Evolutionary conservation across 805 yeast genomes (phyloP).

Genomic region (Blastobotrys muscicola): DNA sequence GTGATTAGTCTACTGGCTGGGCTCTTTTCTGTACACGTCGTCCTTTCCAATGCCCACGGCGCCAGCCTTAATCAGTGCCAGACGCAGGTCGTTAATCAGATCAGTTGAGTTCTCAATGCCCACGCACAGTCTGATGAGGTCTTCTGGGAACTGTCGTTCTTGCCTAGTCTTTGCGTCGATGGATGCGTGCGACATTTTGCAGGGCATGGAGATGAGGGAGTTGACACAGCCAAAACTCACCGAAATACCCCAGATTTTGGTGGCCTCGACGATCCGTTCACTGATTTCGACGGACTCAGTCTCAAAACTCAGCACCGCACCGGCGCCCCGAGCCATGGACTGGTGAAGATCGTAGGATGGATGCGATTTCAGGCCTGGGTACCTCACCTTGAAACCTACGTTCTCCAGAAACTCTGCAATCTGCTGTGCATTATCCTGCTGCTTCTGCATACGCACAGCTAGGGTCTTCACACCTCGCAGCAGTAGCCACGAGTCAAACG

Average conservation of each 20-base stretch:
- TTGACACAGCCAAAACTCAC: slow-evolving; percentile 94
- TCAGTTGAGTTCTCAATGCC: slow-evolving; percentile 84
- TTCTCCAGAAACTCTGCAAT: slow-evolving; percentile 65
- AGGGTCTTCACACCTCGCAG: slow-evolving; percentile 83
- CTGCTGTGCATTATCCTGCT: slow-evolving; percentile 68
- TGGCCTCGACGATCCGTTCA: slow-evolving; percentile 64
- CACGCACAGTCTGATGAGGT: slow-evolving; percentile 77
- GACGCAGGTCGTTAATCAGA: slow-evolving; percentile 67
- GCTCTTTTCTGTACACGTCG: not conserved
- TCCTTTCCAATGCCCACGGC: slow-evolving; percentile 25
- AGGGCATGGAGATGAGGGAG: slow-evolving; percentile 86
- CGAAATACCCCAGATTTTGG: slow-evolving; percentile 75
- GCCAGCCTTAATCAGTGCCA: slow-evolving; percentile 61
- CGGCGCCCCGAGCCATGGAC: slow-evolving; percentile 72
- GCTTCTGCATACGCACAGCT: slow-evolving; percentile 77
- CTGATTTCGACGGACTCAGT: slow-evolving; percentile 64
- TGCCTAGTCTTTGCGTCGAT: slow-evolving; percentile 80
- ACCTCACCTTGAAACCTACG: slow-evolving; percentile 68
- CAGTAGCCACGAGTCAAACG: slow-evolving; percentile 87
- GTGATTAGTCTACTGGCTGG: no score
- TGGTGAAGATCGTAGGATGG: slow-evolving; percentile 75
- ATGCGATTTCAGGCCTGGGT: slow-evolving; percentile 74
- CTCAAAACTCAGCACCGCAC: slow-evolving; percentile 83
- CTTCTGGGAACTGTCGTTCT: slow-evolving; percentile 88
- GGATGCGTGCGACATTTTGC: slow-evolving; percentile 95